phyloP scores from a whole-genome alignment of 208 protist species.

The Trypanosoma cruzi region DNA sequence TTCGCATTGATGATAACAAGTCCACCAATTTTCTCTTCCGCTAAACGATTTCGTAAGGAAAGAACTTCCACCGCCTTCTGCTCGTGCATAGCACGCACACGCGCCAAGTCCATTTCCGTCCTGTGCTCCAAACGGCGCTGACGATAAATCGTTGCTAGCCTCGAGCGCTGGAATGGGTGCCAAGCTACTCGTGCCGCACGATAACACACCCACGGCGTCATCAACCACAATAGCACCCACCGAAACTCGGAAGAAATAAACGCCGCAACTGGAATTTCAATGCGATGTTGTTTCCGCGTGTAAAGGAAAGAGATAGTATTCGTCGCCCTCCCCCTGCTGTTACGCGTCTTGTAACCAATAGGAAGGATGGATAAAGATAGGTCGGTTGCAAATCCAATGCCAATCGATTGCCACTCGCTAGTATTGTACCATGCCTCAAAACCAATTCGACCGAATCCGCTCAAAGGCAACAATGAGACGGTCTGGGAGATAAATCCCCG shows the following conservation, averaged over 20 bases:
- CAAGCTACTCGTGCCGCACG: constrained; percentile 49
- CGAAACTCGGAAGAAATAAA: constrained; percentile 57
- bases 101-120: constrained; percentile 75
- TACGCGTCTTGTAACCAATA: constrained; percentile 35
- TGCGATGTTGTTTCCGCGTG: constrained; percentile 58
- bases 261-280: constrained; percentile 73
- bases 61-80: constrained; percentile 59
- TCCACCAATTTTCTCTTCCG: constrained; percentile 69
- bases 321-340: constrained; percentile 41
- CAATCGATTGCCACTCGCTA: constrained; percentile 54
- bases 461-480: constrained; percentile 44
- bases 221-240: constrained; percentile 57
- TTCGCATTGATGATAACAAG: constrained; percentile 88
- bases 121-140: constrained; percentile 57
- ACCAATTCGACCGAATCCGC: constrained; percentile 46
- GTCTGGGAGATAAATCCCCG: constrained; percentile 57
- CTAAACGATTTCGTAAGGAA: constrained; percentile 47
- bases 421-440: constrained; percentile 71
- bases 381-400: constrained; percentile 57
- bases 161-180: constrained; percentile 50
- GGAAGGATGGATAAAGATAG: constrained; percentile 58
- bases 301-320: constrained; percentile 80
- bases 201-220: constrained; percentile 54
- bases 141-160: constrained; percentile 43
- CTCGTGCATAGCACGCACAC: constrained; percentile 66